Evolutionary conservation across 257 asterid species (phyloP), one percentile per base, ranked within the genome.

Genomic region (Rehmannia glutinosa): DNA sequence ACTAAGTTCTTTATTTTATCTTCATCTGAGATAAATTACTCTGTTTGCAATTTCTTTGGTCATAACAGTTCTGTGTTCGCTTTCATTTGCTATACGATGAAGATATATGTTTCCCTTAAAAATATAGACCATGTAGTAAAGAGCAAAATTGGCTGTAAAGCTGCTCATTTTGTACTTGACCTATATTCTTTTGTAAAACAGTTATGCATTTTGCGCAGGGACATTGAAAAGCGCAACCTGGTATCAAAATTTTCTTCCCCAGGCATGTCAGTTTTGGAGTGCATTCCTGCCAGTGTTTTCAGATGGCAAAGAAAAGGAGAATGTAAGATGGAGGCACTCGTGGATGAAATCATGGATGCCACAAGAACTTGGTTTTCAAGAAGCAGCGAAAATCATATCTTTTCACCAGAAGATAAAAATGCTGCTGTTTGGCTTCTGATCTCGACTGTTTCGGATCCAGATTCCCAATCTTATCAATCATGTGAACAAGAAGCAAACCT

Each of bases 351-450:
- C 78, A 75, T 84, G 82, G 83, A 84, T 55, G 89, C 89, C 70
- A 94, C 97, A 61, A 78, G 75, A 69, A 75, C 12, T 55, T 73
- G 80, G 66, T 73, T 79, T 73, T 73, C 86, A 35, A 79, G 49
- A 77, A 74, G 49, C 38, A 52, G 68, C 19, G 81, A 73, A 24
- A 70, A 56, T 69, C 74, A 33, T 58, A 28, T 45, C 41, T 73
- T 69, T 19, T 76, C 85, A 64, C 28, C 70, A 66, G 81, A 82
- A 49, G 82, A 73, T 74, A 79, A 77, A 64, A 87, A 88, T 70
- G 78, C 81, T 62, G 95, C 87, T 25, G 69, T 84, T 65, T 94
- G 99, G 99, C 78, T 94, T 74, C 83, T 94, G 59, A 73, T 91
- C 70, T 85, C 91, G 47, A 80, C 89, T 30, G 67, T 53, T 54